Percentiles rank a stretch among this genome's conserved stretches.
phyloP scores from a whole-genome alignment of 495 filamentous ascomycete species.

The Aspergillus haitiensis region DNA sequence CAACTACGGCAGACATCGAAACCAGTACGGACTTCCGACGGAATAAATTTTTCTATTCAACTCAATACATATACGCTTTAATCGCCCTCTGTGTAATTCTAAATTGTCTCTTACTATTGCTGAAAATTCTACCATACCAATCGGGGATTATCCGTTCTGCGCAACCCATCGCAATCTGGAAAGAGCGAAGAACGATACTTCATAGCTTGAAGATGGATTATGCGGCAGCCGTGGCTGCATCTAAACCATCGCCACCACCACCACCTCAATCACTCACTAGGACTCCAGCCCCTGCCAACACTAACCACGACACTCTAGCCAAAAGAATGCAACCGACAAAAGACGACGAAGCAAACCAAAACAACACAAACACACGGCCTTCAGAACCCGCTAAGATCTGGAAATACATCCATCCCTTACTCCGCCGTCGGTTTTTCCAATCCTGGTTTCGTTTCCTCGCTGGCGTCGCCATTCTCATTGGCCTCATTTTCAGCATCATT shows the following conservation, averaged over 20 bases:
- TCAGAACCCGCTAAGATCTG: too few species aligned
- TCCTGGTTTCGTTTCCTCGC: slow-evolving; percentile 17
- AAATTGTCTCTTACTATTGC: not conserved
- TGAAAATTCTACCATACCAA: slow-evolving; percentile 29
- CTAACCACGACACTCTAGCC: too few species aligned
- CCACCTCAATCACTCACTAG: not conserved
- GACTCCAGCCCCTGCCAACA: slow-evolving; percentile 6
- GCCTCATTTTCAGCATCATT: slow-evolving; percentile 35
- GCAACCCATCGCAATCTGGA: slow-evolving; percentile 30
- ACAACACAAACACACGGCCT: too few species aligned
- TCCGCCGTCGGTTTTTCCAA: slow-evolving; percentile 5
- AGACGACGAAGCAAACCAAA: too few species aligned
- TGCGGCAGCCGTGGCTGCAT: not conserved
- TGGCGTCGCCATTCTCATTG: slow-evolving; percentile 27
- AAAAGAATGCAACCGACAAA: too few species aligned
- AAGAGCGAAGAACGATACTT: slow-evolving; percentile 25
- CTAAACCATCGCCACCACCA: not conserved
- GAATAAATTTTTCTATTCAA: slow-evolving; percentile 29
- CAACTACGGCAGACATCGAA: slow-evolving; percentile 7
- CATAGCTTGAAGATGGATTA: slow-evolving; percentile 27
- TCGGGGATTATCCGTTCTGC: slow-evolving; percentile 30
- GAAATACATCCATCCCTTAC: not conserved
- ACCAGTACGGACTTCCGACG: slow-evolving; percentile 15
- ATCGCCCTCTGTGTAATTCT: slow-evolving; percentile 24
- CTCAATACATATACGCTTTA: slow-evolving; percentile 38